Base-by-base conservation (phyloP, 148 eudicot genomes). In the Cornus kousa region DNA sequence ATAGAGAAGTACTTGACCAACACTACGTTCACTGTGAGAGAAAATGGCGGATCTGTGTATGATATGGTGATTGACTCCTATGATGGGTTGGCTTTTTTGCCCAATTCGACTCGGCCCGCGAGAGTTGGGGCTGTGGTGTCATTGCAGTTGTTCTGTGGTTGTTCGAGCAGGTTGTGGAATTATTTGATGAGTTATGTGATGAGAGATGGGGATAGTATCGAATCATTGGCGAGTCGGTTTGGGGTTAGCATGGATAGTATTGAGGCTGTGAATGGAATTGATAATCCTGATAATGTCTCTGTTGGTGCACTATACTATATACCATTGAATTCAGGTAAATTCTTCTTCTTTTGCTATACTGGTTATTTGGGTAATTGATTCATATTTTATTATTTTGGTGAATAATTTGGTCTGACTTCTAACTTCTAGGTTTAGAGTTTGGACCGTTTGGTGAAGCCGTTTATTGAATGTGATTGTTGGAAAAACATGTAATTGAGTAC, bases 181-280 rank as follows among this genome's bases (percentile, higher is more conserved):
- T 96, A 96, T 71, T 83, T 96, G 85, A 83, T 96, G 98, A 96
- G 99, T 79, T 93, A 96, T 92, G 97, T 92, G 78, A 84, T 93
- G 95, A 81, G 74, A 55, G 98, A 93, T 43, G 97, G 88, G 67
- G 99, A 96, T 87, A 91, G 82, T 71, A 79, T 96, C 68, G 92
- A 86, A 68, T 89, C 91, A 71, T 84, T 96, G 74, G 92, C 97
- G 23, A 96, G 98, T 83, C 81, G 98, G 74, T 96, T 96, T 89
- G 99, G 98, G 48, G 95, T 96, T 83, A 96, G 99, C 80, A 96
- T 96, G 99, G 97, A 89, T 81, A 93, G 91, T 81, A 93, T 96
- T 87, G 99, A 90, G 80, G 83, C 73, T 78, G 82, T 88, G 60
- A 96, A 96, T 88, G 97, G 98, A 68, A 85, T 96, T 83, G 32